Percentiles rank a stretch among this genome's conserved stretches.
Evolutionary conservation across 2,329 filamentous ascomycete genomes (phyloP).

Genomic region (Sporothrix pseudoabietina): DNA sequence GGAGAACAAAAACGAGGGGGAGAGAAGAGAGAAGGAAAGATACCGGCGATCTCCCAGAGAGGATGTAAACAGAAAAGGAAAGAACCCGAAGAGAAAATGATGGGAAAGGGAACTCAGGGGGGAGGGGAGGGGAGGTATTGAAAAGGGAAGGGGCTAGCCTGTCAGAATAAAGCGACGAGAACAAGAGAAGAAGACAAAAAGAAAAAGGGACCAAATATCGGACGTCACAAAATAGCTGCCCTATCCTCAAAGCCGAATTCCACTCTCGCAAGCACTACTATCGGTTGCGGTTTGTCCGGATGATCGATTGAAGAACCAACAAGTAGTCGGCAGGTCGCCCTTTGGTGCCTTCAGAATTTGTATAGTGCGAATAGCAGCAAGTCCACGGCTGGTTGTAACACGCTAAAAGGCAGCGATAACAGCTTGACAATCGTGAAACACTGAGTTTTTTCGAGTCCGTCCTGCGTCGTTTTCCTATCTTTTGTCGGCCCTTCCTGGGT

Average conservation of each 20-base stretch:
- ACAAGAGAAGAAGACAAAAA: background rate
- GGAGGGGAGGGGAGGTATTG: background rate
- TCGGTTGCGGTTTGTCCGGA: background rate
- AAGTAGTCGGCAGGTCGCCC: background rate
- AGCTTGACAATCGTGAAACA: background rate
- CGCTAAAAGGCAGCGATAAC: background rate
- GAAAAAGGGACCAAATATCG: background rate
- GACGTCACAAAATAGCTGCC: background rate
- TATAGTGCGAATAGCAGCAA: constrained; percentile 12
- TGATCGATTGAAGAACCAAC: background rate
- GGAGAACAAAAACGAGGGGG: background rate
- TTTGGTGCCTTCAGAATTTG: background rate
- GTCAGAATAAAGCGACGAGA: background rate
- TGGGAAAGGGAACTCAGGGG: background rate
- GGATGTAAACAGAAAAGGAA: background rate
- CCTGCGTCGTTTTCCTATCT: background rate
- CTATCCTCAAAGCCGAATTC: background rate
- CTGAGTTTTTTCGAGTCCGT: background rate
- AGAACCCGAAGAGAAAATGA: background rate
- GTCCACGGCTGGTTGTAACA: background rate
- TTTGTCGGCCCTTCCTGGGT: background rate
- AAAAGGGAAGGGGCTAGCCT: constrained; percentile 3
- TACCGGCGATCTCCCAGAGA: background rate
- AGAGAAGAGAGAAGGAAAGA: background rate
- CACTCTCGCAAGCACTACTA: constrained; percentile 4